Percentiles rank a stretch among this genome's conserved stretches.
Evolutionary conservation across 305 asterid species (phyloP).

Genomic region (Rubia tinctorum): DNA sequence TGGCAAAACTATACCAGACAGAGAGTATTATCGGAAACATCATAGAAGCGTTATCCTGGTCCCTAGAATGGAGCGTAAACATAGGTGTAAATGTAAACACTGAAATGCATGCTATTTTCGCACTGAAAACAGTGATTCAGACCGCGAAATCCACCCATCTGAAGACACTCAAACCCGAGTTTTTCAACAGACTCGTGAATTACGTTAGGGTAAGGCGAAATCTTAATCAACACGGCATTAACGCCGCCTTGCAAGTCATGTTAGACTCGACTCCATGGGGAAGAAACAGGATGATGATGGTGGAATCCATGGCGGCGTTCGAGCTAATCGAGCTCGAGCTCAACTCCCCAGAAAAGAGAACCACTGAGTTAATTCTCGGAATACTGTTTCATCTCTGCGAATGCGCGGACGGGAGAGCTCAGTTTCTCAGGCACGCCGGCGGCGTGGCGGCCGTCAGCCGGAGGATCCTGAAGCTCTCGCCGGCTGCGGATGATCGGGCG

Average conservation of each 20-base stretch:
- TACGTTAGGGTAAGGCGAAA: slow-evolving; percentile 18
- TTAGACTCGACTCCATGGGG: slow-evolving; percentile 38
- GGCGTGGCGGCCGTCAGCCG: slow-evolving; percentile 48
- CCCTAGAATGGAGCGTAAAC: slow-evolving; percentile 15
- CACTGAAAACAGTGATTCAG: slow-evolving; percentile 23
- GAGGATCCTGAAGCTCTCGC: slow-evolving; percentile 49
- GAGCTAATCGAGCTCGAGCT: slow-evolving; percentile 49
- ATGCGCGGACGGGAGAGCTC: slow-evolving; percentile 63
- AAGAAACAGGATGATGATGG: slow-evolving; percentile 39
- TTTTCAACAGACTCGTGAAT: slow-evolving; percentile 19
- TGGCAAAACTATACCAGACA: not conserved
- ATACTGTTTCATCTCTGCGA: slow-evolving; percentile 39
- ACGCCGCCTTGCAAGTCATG: slow-evolving; percentile 31
- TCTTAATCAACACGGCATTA: slow-evolving; percentile 12
- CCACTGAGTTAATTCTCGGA: slow-evolving; percentile 42
- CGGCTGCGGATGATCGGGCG: slow-evolving; percentile 43
- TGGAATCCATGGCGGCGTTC: slow-evolving; percentile 36
- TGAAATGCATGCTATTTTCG: slow-evolving; percentile 31
- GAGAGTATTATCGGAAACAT: slow-evolving; percentile 17
- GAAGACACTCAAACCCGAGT: slow-evolving; percentile 34
- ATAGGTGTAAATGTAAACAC: not conserved
- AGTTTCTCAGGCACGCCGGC: slow-evolving; percentile 50
- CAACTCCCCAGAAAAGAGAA: slow-evolving; percentile 28
- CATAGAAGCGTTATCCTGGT: slow-evolving; percentile 40
- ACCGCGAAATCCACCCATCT: slow-evolving; percentile 18